phyloP scores from a whole-genome alignment of 2,329 filamentous ascomycete genomes.

The Emergomyces africanus region DNA sequence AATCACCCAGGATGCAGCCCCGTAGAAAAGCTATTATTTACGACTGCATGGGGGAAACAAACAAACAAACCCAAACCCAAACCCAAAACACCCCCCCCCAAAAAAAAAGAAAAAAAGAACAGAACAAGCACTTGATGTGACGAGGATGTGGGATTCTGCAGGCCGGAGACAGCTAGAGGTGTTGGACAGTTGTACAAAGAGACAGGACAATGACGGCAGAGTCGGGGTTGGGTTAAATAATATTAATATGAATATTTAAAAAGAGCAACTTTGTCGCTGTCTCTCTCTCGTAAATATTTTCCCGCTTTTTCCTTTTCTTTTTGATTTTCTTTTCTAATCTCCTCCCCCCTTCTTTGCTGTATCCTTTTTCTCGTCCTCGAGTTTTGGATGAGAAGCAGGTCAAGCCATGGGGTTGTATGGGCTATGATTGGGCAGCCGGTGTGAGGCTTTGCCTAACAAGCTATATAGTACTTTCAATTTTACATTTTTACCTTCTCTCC shows the following conservation, averaged over 20 bases:
- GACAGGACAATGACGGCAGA: neutral
- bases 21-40: neutral
- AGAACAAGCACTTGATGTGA: neutral
- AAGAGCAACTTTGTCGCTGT: constrained; percentile 4
- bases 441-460: neutral
- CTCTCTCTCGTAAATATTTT: neutral
- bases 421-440: neutral
- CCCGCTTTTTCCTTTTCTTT: constrained; percentile 5
- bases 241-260: constrained; percentile 5
- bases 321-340: neutral
- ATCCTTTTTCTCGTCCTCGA: neutral
- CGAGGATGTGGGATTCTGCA: neutral
- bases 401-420: neutral
- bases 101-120: too few relatives aligned
- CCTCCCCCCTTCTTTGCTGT: neutral
- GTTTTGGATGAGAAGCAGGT: neutral
- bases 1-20: neutral
- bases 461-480: neutral
- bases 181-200: neutral
- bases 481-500: too few relatives aligned
- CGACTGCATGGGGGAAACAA: neutral
- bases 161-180: neutral
- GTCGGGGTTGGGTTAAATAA: too few relatives aligned
- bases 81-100: too few relatives aligned
- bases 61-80: too few relatives aligned